A percentile compares a stretch with the other conserved stretches of the same genome.
phyloP scores from a whole-genome alignment of 2,329 filamentous ascomycete genomes.

The Calonectria pseudoreteaudii region DNA sequence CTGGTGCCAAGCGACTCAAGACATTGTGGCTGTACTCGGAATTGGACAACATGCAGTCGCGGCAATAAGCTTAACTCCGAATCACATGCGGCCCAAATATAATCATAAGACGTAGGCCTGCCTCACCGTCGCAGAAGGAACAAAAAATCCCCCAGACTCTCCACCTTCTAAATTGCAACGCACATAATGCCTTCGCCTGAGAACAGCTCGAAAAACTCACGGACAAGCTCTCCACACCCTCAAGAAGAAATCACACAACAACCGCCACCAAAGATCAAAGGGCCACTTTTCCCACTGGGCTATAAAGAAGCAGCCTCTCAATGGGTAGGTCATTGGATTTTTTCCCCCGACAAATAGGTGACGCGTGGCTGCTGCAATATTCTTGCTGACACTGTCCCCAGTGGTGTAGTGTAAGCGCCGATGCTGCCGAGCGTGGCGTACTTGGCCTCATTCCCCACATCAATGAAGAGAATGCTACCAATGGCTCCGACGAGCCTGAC shows the following conservation, averaged over 20 bases:
- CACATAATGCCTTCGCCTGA: not conserved
- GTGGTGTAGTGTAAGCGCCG: constrained; percentile 89
- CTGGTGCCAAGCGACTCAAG: not conserved
- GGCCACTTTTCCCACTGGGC: constrained; percentile 77
- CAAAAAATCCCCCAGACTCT: not conserved
- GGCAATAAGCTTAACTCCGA: not conserved
- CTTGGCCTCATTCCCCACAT: constrained; percentile 88
- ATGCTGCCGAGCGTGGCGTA: constrained; percentile 87
- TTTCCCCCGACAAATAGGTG: not conserved
- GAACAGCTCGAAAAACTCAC: not conserved
- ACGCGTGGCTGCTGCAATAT: not conserved
- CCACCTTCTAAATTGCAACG: not conserved
- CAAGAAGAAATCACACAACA: not conserved
- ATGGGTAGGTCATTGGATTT: constrained; percentile 75
- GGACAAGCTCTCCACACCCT: not conserved
- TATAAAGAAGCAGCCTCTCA: constrained; percentile 93
- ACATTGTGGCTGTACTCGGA: not conserved
- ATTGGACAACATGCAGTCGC: not conserved
- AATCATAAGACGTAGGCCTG: not conserved
- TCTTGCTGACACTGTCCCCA: constrained; percentile 49
- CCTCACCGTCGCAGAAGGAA: not conserved
- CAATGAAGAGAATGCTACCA: constrained; percentile 71
- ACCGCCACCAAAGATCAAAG: not conserved
- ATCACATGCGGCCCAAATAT: not conserved
- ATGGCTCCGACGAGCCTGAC: constrained; percentile 67